Evolutionary conservation across 495 filamentous ascomycete species (phyloP).

Genomic region (Penicillium bialowiezense): DNA sequence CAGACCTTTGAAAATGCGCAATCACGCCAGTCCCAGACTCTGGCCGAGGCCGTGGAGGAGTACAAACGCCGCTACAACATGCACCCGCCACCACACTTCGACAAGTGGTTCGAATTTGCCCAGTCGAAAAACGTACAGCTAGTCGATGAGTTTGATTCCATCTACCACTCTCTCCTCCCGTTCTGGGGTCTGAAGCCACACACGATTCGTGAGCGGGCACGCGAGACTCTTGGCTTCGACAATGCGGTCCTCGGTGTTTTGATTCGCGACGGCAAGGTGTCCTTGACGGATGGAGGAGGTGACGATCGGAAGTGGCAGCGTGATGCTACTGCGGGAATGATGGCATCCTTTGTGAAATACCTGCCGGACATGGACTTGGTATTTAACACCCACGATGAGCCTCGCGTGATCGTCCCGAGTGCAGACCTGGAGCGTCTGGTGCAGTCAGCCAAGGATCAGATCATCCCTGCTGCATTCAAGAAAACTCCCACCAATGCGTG

Average conservation of each 20-base stretch:
- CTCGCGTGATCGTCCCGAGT: slow-evolving; percentile 74
- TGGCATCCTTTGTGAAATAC: slow-evolving; percentile 67
- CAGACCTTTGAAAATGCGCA: slow-evolving; percentile 53
- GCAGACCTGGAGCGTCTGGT: slow-evolving; percentile 70
- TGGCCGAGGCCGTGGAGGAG: slow-evolving; percentile 70
- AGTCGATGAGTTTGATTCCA: slow-evolving; percentile 86
- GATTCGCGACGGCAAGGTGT: slow-evolving; percentile 71
- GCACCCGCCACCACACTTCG: slow-evolving; percentile 87
- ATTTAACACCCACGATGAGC: slow-evolving; percentile 91
- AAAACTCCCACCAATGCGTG: slow-evolving; percentile 64
- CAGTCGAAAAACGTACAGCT: slow-evolving; percentile 63
- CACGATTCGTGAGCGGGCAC: slow-evolving; percentile 69
- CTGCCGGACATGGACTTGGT: slow-evolving; percentile 92
- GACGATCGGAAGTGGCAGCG: slow-evolving; percentile 71
- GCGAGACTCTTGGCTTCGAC: slow-evolving; percentile 72
- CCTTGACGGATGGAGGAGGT: slow-evolving; percentile 57
- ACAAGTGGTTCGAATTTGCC: slow-evolving; percentile 90
- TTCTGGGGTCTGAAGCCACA: slow-evolving; percentile 80
- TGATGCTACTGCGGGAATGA: slow-evolving; percentile 71
- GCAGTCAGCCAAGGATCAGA: slow-evolving; percentile 43
- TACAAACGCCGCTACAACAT: slow-evolving; percentile 80
- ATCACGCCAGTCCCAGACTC: slow-evolving; percentile 64
- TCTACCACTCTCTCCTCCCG: slow-evolving; percentile 74
- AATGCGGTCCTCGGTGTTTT: slow-evolving; percentile 73
- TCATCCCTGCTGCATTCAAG: slow-evolving; percentile 48